These are phyloP conservation scores for Paramyrothecium sp. DNA, from an alignment of 2,329 filamentous ascomycete species.

Conservation along the genomic window DNA sequence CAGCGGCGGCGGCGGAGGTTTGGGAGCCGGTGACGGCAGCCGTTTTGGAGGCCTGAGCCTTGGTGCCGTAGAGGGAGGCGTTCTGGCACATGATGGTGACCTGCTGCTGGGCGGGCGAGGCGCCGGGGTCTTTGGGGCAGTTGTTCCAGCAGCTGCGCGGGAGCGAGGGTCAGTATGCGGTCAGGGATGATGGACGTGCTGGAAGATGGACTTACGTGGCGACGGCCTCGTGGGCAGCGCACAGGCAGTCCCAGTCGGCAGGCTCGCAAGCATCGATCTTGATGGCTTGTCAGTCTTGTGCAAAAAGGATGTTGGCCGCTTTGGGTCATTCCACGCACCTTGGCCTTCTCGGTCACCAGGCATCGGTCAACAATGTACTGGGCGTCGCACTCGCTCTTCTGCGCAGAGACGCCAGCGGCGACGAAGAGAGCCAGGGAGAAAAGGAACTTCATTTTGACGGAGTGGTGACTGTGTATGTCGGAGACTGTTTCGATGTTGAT, in stretches of 20 bases:
- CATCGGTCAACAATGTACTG: slow-evolving; percentile 47
- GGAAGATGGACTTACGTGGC: slow-evolving; percentile 39
- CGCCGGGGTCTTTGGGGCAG: slow-evolving; percentile 49
- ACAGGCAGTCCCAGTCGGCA: slow-evolving; percentile 47
- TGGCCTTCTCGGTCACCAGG: slow-evolving; percentile 36
- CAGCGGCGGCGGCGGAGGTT: slow-evolving; percentile 17
- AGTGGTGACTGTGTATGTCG: slow-evolving; percentile 5
- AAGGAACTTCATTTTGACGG: slow-evolving; percentile 44
- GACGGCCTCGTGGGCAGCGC: slow-evolving; percentile 41
- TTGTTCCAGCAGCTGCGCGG: slow-evolving; percentile 52
- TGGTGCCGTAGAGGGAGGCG: slow-evolving; percentile 41
- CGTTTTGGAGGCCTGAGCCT: slow-evolving; percentile 22
- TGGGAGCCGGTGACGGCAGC: slow-evolving; percentile 14
- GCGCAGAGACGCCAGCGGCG: slow-evolving; percentile 30
- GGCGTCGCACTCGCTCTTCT: slow-evolving; percentile 37
- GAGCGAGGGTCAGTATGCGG: slow-evolving; percentile 7
- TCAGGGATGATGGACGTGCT: neutral
- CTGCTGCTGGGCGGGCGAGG: slow-evolving; percentile 30
- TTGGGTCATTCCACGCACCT: slow-evolving; percentile 20
- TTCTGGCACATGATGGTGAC: slow-evolving; percentile 44
- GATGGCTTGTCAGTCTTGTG: neutral
- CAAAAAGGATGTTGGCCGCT: neutral
- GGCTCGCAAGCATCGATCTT: slow-evolving; percentile 34
- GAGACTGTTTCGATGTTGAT: neutral
- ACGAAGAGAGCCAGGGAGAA: slow-evolving; percentile 37